Evolutionary conservation across 495 filamentous ascomycete genomes (phyloP), one percentile per base, ranked within the genome.

Genomic region (Stereocaulon alpinum): DNA sequence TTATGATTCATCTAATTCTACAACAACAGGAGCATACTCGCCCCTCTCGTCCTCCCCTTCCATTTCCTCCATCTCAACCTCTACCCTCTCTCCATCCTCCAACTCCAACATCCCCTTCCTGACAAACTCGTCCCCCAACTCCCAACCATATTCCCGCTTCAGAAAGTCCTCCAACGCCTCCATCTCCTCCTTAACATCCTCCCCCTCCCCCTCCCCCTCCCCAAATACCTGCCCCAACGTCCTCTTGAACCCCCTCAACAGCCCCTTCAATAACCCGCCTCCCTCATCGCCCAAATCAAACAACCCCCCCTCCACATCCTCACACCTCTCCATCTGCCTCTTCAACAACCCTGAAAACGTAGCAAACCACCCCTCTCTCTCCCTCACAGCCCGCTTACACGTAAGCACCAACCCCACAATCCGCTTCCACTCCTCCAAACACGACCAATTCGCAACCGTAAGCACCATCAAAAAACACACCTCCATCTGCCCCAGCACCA

Each of bases 391-490:
- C 44, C 58, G 62, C 55, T 77, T 80, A 59, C 84, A 85, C 0
- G 86, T 91, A 52, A 96, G 75, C 2, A 90, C 71, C 37, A 95
- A 73, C 40, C 76, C 76, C 7, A 91, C 71, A 30, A 94, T 66
- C 60, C 88, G 76, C 71, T 86, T 88, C 91, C 91, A 98, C 63
- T 96, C 90, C 64, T 91, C 85, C 27, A 91, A 76, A 67, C 88
- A 95, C 1, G 89, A 90, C 62, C 84, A 80, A 67, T 94, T 96
- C 69, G 86, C 86, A 45, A 96, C 75, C 27, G 86, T 87, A 60
- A 90, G 74, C 12, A 89, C 84, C 68, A 86, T 88, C 5, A 96
- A 65, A 71, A 93, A 96, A 40, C 82, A 79, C 65, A 94, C 86
- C 65, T 96, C 89, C 44, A 96, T 65, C 66, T 97, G 91, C 43